phyloP scores from a whole-genome alignment of 257 asterid genomes.

The Datura wrightii region DNA sequence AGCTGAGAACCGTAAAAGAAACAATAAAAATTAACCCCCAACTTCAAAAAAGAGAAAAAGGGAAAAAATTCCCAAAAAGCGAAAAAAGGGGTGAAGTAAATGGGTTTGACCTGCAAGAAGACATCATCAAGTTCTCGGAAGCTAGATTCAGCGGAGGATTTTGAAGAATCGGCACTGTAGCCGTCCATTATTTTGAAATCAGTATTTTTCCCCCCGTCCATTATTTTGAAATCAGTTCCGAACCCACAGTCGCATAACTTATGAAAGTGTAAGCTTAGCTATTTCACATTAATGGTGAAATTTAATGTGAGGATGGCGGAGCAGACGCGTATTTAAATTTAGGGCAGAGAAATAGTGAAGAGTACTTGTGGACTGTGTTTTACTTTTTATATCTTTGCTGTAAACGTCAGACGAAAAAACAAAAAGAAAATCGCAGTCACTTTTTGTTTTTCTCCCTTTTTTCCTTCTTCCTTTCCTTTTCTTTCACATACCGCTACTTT shows the following conservation, averaged over 20 bases:
- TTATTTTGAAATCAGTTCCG: background rate
- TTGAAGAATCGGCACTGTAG: conserved; percentile 46
- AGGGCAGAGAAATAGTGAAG: background rate
- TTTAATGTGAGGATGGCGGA: conserved; percentile 13
- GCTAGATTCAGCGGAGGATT: conserved; percentile 67
- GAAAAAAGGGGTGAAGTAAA: background rate
- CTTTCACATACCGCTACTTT: background rate
- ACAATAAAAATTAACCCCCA: background rate
- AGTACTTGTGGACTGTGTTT: conserved; percentile 6
- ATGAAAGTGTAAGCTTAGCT: background rate
- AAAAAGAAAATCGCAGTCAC: background rate
- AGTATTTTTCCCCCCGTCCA: background rate
- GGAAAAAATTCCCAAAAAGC: background rate
- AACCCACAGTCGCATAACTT: background rate
- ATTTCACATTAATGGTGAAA: conserved; percentile 5
- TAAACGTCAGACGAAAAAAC: background rate
- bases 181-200: conserved; percentile 47
- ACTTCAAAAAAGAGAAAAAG: background rate
- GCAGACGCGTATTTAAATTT: conserved; percentile 4
- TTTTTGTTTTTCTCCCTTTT: background rate
- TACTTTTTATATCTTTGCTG: background rate
- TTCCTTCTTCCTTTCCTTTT: background rate
- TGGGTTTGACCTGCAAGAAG: conserved; percentile 70
- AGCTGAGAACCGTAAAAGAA: too few relatives aligned
- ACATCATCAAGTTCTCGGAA: conserved; percentile 85